phyloP scores from a whole-genome alignment of 768 basidiomycete genomes.

The Lentinula aciculospora region DNA sequence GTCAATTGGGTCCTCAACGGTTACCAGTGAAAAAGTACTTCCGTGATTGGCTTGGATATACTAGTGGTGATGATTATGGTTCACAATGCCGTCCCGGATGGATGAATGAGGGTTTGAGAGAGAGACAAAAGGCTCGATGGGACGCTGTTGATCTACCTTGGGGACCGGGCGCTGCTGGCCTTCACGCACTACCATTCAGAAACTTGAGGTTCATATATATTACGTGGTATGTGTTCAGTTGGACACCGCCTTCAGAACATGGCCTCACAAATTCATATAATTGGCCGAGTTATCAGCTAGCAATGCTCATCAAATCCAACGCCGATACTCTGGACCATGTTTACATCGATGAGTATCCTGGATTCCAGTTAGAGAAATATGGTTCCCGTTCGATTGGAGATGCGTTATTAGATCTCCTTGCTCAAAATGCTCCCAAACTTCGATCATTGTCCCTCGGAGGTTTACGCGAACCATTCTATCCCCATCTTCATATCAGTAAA shows the following conservation, averaged over 20 bases:
- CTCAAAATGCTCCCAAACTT: background rate
- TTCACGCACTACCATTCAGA: background rate
- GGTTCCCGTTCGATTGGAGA: background rate
- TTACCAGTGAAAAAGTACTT: no score
- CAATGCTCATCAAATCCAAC: background rate
- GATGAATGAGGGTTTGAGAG: background rate
- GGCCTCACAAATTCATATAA: background rate
- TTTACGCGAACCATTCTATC: background rate
- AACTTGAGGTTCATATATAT: background rate
- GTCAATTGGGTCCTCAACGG: no score
- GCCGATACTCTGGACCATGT: background rate
- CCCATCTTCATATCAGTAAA: no score
- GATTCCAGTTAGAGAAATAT: background rate
- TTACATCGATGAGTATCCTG: constrained; percentile 1
- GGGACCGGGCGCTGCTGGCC: background rate
- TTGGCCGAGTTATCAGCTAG: background rate
- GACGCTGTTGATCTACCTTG: background rate
- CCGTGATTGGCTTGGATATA: background rate
- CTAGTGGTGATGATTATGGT: background rate
- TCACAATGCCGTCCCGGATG: background rate
- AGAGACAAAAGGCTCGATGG: background rate
- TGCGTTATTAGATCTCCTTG: background rate
- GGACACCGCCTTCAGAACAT: background rate
- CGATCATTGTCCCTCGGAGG: background rate
- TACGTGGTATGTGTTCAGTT: constrained; percentile 1